Evolutionary conservation across 1,139 yeast genomes (phyloP).

Genomic region (Yamadazyma aaseri): DNA sequence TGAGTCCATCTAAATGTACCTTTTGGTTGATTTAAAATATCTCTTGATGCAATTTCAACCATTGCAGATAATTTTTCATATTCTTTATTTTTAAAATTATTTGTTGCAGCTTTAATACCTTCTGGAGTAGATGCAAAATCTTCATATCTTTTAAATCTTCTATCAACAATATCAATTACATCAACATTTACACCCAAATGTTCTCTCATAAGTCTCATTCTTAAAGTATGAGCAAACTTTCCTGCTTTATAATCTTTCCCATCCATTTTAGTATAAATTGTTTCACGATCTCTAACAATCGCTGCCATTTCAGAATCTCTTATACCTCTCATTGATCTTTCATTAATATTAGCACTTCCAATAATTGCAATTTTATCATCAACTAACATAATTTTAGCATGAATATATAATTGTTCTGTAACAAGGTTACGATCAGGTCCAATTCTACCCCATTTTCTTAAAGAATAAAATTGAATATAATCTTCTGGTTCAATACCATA

Average conservation of each 20-base stretch:
- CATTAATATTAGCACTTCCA: constrained; percentile 96
- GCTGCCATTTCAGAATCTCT: constrained; percentile 96
- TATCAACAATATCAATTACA: constrained; percentile 77
- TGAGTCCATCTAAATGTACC: constrained; percentile 53
- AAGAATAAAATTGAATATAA: constrained; percentile 86
- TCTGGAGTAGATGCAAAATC: constrained; percentile 46
- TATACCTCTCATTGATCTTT: constrained; percentile 89
- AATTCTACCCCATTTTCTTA: constrained; percentile 93
- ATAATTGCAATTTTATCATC: constrained; percentile 92
- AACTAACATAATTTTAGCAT: constrained; percentile 89
- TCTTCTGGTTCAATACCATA: constrained; percentile 87
- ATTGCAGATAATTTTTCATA: constrained; percentile 53
- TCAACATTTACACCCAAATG: constrained; percentile 95
- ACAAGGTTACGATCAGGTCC: constrained; percentile 74
- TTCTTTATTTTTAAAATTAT: constrained; percentile 33
- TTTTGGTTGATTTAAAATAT: constrained; percentile 47
- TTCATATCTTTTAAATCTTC: constrained; percentile 64
- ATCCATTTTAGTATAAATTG: constrained; percentile 73
- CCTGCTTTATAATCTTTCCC: constrained; percentile 81
- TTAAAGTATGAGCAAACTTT: constrained; percentile 82
- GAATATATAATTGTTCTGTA: constrained; percentile 91
- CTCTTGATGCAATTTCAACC: constrained; percentile 73
- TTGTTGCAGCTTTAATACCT: constrained; percentile 47
- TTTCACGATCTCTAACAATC: constrained; percentile 77
- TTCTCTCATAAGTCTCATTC: constrained; percentile 93